These are phyloP conservation scores for Myrmaecium sp. DNA, from an alignment of 2,329 filamentous ascomycete genomes.

Conservation along the genomic window DNA sequence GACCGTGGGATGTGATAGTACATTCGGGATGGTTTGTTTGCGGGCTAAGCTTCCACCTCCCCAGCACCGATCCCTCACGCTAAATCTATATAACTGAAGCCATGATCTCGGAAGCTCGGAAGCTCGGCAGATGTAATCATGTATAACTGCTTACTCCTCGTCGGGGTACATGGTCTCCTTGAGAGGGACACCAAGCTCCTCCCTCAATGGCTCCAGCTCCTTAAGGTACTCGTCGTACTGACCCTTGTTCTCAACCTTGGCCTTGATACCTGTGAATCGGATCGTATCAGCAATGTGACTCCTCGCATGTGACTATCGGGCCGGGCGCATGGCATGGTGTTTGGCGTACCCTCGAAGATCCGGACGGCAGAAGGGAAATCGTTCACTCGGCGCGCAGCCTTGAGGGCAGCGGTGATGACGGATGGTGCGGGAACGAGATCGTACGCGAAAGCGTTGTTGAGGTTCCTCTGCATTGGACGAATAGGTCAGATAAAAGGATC, in stretches of 20 bases:
- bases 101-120: no score
- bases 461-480: slow-evolving; percentile 49
- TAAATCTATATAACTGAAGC: neutral
- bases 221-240: slow-evolving; percentile 95
- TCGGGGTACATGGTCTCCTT: slow-evolving; percentile 86
- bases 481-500: neutral
- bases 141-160: no score
- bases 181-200: slow-evolving; percentile 80
- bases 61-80: neutral
- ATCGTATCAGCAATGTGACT: neutral
- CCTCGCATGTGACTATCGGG: no score
- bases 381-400: slow-evolving; percentile 88
- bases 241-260: slow-evolving; percentile 96
- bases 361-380: slow-evolving; percentile 97
- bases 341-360: slow-evolving; percentile 79
- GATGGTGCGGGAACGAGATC: slow-evolving; percentile 92
- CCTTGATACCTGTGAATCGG: slow-evolving; percentile 71
- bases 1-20: no score
- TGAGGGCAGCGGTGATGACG: slow-evolving; percentile 80
- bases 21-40: no score
- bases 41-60: no score
- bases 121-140: no score
- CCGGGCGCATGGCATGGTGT: no score
- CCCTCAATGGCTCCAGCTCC: slow-evolving; percentile 79
- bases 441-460: slow-evolving; percentile 99